Conservation (phyloP, 305 asterid genomes). For the Fraxinus albicans region DNA sequence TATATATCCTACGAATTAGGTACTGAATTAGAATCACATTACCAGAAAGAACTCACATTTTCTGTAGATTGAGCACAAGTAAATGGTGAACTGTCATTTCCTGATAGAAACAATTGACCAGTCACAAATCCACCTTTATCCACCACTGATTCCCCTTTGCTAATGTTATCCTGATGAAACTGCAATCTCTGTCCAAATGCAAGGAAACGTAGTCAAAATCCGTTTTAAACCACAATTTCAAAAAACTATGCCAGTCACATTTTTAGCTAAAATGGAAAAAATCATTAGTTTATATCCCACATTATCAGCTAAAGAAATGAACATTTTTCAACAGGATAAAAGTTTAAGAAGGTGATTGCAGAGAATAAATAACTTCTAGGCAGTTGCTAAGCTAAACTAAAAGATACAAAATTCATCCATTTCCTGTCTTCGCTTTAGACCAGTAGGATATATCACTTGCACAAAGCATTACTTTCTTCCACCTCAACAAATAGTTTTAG, state of each 20-base stretch:
- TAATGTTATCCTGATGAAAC: constrained; percentile 20
- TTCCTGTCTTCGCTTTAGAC: not conserved
- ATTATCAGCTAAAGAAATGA: not conserved
- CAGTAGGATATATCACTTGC: constrained; percentile 7
- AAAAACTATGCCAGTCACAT: constrained; percentile 9
- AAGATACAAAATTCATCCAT: constrained; percentile 1
- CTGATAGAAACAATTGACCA: constrained; percentile 50
- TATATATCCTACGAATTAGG: not conserved
- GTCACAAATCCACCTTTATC: constrained; percentile 43
- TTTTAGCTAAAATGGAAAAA: constrained; percentile 15
- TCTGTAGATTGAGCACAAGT: constrained; percentile 44
- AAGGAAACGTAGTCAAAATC: not conserved
- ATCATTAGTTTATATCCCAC: constrained; percentile 3
- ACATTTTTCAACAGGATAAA: not conserved
- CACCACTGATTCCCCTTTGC: constrained; percentile 27
- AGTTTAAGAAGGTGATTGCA: not conserved
- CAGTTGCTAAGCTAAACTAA: constrained; percentile 9
- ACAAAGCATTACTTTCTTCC: not conserved
- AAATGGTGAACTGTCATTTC: constrained; percentile 45
- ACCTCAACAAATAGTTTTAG: constrained; percentile 9
- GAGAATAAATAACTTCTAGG: not conserved
- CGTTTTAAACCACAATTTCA: not conserved
- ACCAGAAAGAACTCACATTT: constrained; percentile 40
- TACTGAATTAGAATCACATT: constrained; percentile 4
- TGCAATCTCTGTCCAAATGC: constrained; percentile 37